Base-by-base conservation (phyloP, 495 filamentous ascomycete species). In the Stereocaulon alpinum region DNA sequence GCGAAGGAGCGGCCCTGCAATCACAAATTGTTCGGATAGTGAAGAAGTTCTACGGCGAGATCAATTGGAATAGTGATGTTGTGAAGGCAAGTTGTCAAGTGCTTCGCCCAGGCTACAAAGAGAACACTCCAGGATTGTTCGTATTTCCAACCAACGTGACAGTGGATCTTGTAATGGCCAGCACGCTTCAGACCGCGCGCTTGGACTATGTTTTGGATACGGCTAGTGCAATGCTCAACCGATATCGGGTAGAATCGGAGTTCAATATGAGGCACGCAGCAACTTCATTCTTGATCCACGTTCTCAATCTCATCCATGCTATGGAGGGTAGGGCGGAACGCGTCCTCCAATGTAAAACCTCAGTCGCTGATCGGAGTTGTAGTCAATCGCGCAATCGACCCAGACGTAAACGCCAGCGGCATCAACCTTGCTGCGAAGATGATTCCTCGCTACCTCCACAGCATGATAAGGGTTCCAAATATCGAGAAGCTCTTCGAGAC, bases 401-500 rank as follows among this genome's bases (percentile, higher is more conserved):
- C 89, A 2, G 90, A 96, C 65, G 78, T 94, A 29, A 77, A 86
- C 4, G 83, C 92, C 63, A 86, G 83, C 60, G 81, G 85, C 40
- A 86, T 93, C 60, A 82, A 87, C 44, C 83, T 93, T 61, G 69
- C 87, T 34, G 76, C 80, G 30, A 83, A 82, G 51, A 72, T 91
- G 32, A 70, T 93, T 55, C 77, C 79, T 4, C 83, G 79, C 63
- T 85, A 91, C 64, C 72, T 79, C 30, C 68, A 77, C 22, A 68
- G 83, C 18, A 72, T 90, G 22, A 74, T 84, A 59, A 70, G 69
- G 57, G 72, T 77, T 1, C 70, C 74, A 6, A 72, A 81, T 20
- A 73, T 88, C 20, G 81, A 85, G 61, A 80, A 80, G 58, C 76
- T 93, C n/a, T 83, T 96, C 66, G 72, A 86, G 32, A 95, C 95